These are phyloP conservation scores for Tripterygium wilfordii DNA, from an alignment of 177 flowering plant genomes.

Conservation along the genomic window DNA sequence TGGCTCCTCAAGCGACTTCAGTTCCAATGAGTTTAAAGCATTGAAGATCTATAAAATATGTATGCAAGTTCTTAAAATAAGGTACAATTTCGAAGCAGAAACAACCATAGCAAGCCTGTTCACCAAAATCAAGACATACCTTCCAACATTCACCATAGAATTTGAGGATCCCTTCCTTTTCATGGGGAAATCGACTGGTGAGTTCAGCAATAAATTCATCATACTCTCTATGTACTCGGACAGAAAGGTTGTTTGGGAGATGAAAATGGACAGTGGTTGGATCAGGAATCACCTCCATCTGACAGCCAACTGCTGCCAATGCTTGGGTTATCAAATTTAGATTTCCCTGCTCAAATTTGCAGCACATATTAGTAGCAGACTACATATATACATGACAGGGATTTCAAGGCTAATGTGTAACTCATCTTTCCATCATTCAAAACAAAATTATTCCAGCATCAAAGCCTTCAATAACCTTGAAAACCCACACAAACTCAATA, in stretches of 20 bases:
- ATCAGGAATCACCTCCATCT: slow-evolving; percentile 92
- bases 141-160: slow-evolving; percentile 95
- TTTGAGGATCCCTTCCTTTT: slow-evolving; percentile 78
- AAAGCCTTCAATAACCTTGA: too few relatives aligned
- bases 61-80: slow-evolving; percentile 7
- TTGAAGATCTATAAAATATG: slow-evolving; percentile 63
- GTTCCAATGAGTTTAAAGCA: slow-evolving; percentile 84
- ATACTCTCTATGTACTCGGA: slow-evolving; percentile 78
- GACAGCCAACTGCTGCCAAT: slow-evolving; percentile 75
- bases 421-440: too few relatives aligned
- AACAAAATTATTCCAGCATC: too few relatives aligned
- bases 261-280: slow-evolving; percentile 96
- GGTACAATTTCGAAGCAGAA: neutral
- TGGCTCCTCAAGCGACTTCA: slow-evolving; percentile 97
- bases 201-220: slow-evolving; percentile 67
- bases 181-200: slow-evolving; percentile 73
- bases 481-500: too few relatives aligned
- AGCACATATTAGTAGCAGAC: slow-evolving; percentile 2
- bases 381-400: too few relatives aligned
- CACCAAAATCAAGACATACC: slow-evolving; percentile 46
- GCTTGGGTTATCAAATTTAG: slow-evolving; percentile 92
- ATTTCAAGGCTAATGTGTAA: too few relatives aligned
- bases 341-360: slow-evolving; percentile 73
- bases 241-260: slow-evolving; percentile 78
- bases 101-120: slow-evolving; percentile 8